Evolutionary conservation across 345 rosid genomes (phyloP).

Genomic region (Stellera chamaejasme): DNA sequence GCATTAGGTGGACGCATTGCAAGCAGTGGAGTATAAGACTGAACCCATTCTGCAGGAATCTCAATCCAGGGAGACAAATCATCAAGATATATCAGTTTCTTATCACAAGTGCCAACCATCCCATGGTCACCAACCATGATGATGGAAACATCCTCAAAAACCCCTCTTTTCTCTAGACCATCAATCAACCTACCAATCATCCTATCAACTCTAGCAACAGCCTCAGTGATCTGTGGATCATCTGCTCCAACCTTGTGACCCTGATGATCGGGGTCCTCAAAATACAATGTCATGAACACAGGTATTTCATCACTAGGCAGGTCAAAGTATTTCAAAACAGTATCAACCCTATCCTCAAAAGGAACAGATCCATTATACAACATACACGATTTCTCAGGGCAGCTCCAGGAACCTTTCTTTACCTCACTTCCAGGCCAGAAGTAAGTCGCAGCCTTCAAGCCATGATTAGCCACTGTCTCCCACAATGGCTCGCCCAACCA

Average conservation of each 20-base stretch:
- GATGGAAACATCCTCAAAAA: conserved; percentile 66
- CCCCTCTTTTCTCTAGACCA: conserved; percentile 67
- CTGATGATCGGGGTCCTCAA: conserved; percentile 92
- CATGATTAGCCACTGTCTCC: conserved; percentile 79
- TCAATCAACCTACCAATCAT: conserved; percentile 65
- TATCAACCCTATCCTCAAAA: conserved; percentile 73
- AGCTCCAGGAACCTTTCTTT: conserved; percentile 76
- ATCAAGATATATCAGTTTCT: conserved; percentile 49
- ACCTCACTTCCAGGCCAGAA: conserved; percentile 97
- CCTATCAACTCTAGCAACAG: conserved; percentile 52
- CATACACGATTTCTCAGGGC: conserved; percentile 48
- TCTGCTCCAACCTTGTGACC: conserved; percentile 85
- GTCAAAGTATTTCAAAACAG: conserved; percentile 62
- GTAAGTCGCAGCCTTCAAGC: conserved; percentile 65
- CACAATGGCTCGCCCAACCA: conserved; percentile 88
- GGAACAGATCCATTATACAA: conserved; percentile 60
- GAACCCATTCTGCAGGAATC: conserved; percentile 62
- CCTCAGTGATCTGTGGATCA: conserved; percentile 69
- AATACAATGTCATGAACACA: conserved; percentile 62
- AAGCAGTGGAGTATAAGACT: conserved; percentile 52
- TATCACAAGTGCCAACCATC: conserved; percentile 87
- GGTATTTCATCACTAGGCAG: conserved; percentile 52
- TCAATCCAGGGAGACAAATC: conserved; percentile 63
- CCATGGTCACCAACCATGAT: conserved; percentile 92
- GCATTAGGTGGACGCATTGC: conserved; percentile 56